These are phyloP conservation scores for Epichloe amarillans DNA, from an alignment of 2,329 filamentous ascomycete species.

Conservation along the genomic window DNA sequence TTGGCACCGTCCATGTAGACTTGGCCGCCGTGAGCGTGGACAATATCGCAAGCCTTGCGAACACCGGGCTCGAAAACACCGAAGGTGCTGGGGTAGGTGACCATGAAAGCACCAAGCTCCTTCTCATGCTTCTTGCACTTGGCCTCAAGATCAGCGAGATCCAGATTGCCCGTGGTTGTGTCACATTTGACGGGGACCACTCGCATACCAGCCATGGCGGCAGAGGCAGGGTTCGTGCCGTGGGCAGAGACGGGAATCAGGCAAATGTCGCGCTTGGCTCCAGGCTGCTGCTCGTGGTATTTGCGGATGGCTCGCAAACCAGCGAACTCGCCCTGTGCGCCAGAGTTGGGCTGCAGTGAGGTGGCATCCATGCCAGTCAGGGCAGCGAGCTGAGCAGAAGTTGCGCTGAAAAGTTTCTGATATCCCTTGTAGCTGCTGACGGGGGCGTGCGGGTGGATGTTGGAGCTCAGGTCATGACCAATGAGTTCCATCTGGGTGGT, in stretches of 20 bases:
- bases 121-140: slow-evolving; percentile 84
- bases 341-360: slow-evolving; percentile 88
- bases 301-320: slow-evolving; percentile 80
- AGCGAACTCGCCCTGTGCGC: slow-evolving; percentile 88
- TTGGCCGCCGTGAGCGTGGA: slow-evolving; percentile 79
- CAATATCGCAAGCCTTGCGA: slow-evolving; percentile 71
- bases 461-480: slow-evolving; percentile 60
- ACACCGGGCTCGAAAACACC: slow-evolving; percentile 88
- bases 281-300: slow-evolving; percentile 57
- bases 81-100: slow-evolving; percentile 91
- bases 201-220: slow-evolving; percentile 90
- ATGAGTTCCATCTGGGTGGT: slow-evolving; percentile 88
- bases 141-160: slow-evolving; percentile 69
- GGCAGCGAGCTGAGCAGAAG: slow-evolving; percentile 62
- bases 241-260: slow-evolving; percentile 91
- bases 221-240: slow-evolving; percentile 89
- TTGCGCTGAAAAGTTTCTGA: slow-evolving; percentile 51
- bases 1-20: slow-evolving; percentile 99
- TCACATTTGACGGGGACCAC: slow-evolving; percentile 91
- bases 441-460: slow-evolving; percentile 71
- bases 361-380: slow-evolving; percentile 87
- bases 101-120: slow-evolving; percentile 84
- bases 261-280: slow-evolving; percentile 74
- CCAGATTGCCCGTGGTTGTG: slow-evolving; percentile 73
- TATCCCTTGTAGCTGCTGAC: slow-evolving; percentile 54